These are phyloP conservation scores for Sphagnum contortum DNA, from an alignment of 225 moss, liverwort and hornwort genomes.

Conservation along the genomic window DNA sequence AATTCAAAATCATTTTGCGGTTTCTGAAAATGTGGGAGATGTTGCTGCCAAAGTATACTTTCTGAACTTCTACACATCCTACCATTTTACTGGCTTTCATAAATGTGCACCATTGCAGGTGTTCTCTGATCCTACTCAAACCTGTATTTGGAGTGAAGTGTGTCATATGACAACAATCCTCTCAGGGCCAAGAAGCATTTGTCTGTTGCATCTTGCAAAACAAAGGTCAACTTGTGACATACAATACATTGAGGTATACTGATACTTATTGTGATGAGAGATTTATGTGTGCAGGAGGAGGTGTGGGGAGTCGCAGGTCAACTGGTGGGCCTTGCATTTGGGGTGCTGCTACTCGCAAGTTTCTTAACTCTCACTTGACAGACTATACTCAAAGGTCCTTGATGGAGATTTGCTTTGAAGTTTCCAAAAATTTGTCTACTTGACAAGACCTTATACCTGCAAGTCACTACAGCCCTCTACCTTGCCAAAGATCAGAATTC, in stretches of 20 bases:
- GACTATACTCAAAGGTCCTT: neutral
- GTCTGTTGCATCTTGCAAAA: no score
- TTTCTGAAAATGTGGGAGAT: constrained; percentile 74
- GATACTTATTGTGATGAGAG: no score
- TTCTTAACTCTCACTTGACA: constrained; percentile 1
- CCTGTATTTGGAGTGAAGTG: no score
- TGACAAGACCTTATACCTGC: no score
- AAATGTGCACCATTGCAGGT: neutral
- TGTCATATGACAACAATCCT: no score
- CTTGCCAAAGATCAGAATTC: no score
- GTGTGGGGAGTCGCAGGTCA: constrained; percentile 93
- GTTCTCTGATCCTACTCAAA: no score
- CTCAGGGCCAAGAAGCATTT: no score
- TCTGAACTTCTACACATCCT: neutral
- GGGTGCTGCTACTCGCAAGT: constrained; percentile 69
- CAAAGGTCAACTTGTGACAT: no score
- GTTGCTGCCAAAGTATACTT: constrained; percentile 74
- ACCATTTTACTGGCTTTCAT: neutral
- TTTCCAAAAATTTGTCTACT: no score
- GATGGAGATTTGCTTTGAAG: neutral
- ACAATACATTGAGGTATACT: no score
- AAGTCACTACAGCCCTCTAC: no score
- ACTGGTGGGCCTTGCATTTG: constrained; percentile 66
- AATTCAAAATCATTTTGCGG: constrained; percentile 91
- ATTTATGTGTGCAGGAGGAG: constrained; percentile 46